Conservation (phyloP, 345 rosid species). For the Syzygium aqueum region DNA sequence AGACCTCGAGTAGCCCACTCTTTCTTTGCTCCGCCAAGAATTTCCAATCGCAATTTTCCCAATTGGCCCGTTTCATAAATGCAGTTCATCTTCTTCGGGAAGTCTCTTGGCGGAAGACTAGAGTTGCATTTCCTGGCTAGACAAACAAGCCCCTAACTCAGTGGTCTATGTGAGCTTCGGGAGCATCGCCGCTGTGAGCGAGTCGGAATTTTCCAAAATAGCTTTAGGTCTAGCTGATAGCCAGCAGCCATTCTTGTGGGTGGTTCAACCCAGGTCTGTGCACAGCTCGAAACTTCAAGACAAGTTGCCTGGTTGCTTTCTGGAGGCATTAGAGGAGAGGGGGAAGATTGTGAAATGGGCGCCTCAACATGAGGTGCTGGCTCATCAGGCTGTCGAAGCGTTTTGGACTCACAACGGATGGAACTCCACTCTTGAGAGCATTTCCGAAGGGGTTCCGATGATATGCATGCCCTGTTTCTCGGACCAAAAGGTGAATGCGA, state of each 20-base stretch:
- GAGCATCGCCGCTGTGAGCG: conserved; percentile 27
- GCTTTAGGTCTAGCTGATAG: conserved; percentile 49
- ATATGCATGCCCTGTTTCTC: conserved; percentile 55
- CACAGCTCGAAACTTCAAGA: neutral
- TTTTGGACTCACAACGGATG: conserved; percentile 70
- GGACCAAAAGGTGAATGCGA: conserved; percentile 51
- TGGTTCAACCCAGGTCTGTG: conserved; percentile 37
- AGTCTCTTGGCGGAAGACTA: conserved; percentile 22
- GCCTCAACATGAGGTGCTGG: conserved; percentile 53
- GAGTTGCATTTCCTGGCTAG: conserved; percentile 40
- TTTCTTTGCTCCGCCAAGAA: conserved; percentile 6
- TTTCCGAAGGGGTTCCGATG: conserved; percentile 68
- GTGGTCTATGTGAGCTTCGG: conserved; percentile 64
- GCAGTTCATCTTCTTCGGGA: conserved; percentile 11
- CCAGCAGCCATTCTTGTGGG: conserved; percentile 52
- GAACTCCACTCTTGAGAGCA: conserved; percentile 63
- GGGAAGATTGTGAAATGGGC: conserved; percentile 62
- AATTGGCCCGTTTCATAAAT: conserved; percentile 42
- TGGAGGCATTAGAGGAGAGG: conserved; percentile 17
- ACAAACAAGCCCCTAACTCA: conserved; percentile 29
- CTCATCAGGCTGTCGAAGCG: conserved; percentile 40
- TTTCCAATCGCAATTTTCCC: conserved; percentile 28
- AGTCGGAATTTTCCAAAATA: conserved; percentile 31
- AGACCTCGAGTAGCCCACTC: conserved; percentile 30
- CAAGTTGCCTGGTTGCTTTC: neutral